Evolutionary conservation across 2,329 filamentous ascomycete genomes (phyloP).

Genomic region (Calonectria fujianensis): DNA sequence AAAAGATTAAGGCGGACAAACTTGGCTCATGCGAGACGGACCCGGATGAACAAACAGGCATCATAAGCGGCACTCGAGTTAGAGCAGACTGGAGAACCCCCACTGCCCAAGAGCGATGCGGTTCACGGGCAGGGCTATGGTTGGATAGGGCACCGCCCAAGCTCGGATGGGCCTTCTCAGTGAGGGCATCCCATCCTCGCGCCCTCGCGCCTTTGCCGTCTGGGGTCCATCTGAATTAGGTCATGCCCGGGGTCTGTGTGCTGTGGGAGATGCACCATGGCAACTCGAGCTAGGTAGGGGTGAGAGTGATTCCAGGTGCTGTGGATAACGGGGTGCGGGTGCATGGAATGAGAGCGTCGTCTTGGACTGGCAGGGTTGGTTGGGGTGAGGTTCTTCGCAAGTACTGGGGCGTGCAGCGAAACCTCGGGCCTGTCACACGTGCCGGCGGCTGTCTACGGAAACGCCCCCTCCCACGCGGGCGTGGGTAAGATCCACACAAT

Average conservation of each 20-base stretch:
- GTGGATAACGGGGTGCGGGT: slow-evolving; percentile 5
- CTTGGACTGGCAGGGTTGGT: neutral
- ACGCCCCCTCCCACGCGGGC: slow-evolving; percentile 28
- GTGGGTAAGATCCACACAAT: slow-evolving; percentile 18
- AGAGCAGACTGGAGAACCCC: slow-evolving; percentile 13
- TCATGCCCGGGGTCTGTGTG: slow-evolving; percentile 29
- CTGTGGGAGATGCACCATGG: slow-evolving; percentile 9
- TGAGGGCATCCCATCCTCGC: slow-evolving; percentile 17
- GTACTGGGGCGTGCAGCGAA: slow-evolving; percentile 13
- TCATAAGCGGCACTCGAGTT: slow-evolving; percentile 37
- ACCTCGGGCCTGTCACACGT: slow-evolving; percentile 14
- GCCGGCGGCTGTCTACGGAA: slow-evolving; percentile 10
- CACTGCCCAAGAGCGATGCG: slow-evolving; percentile 9
- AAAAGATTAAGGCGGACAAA: slow-evolving; percentile 12
- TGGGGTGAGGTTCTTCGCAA: slow-evolving; percentile 17
- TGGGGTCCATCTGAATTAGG: slow-evolving; percentile 33
- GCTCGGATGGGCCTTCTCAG: slow-evolving; percentile 29
- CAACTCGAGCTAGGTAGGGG: slow-evolving; percentile 7
- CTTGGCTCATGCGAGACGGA: slow-evolving; percentile 18
- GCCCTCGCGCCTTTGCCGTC: slow-evolving; percentile 24
- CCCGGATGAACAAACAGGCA: slow-evolving; percentile 46
- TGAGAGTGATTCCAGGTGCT: slow-evolving; percentile 6
- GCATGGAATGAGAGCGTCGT: slow-evolving; percentile 18
- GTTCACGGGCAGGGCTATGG: slow-evolving; percentile 25
- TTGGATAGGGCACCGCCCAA: slow-evolving; percentile 14